These are phyloP conservation scores for Huiozyma sinensis DNA, from an alignment of 805 yeast species.

Conservation along the genomic window DNA sequence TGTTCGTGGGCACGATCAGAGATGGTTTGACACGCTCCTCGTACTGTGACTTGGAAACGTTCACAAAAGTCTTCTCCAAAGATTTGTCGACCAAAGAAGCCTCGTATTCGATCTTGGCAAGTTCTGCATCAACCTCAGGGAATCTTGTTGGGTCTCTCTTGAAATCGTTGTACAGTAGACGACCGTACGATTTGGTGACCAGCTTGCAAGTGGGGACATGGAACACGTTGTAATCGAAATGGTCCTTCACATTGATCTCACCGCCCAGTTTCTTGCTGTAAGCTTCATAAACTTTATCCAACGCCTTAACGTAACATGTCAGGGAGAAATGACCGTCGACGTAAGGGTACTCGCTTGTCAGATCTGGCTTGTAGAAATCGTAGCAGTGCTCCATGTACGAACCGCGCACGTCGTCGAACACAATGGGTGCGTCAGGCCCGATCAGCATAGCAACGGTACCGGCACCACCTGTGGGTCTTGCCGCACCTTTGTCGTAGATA, in stretches of 20 bases:
- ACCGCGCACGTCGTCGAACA: constrained; percentile 81
- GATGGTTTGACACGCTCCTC: constrained; percentile 69
- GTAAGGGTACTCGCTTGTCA: constrained; percentile 90
- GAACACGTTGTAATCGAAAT: constrained; percentile 89
- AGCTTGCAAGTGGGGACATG: constrained; percentile 97
- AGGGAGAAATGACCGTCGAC: constrained; percentile 97
- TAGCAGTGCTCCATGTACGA: constrained; percentile 93
- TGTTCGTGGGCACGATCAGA: constrained; percentile 81
- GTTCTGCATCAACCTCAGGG: constrained; percentile 36
- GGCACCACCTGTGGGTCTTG: constrained; percentile 99
- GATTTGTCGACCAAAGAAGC: constrained; percentile 67
- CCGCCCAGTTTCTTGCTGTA: constrained; percentile 68
- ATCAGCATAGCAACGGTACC: constrained; percentile 90
- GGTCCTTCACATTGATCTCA: constrained; percentile 54
- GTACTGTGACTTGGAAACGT: constrained; percentile 57
- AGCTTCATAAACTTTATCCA: constrained; percentile 74
- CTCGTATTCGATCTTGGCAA: constrained; percentile 36
- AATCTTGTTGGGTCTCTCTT: constrained; percentile 54
- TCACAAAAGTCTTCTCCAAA: constrained; percentile 77
- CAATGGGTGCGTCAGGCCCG: constrained; percentile 97
- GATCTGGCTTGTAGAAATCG: constrained; percentile 97
- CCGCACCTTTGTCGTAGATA: constrained; percentile 91
- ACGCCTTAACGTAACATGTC: constrained; percentile 85
- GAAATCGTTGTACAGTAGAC: constrained; percentile 84
- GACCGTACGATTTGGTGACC: constrained; percentile 85